These are phyloP conservation scores for Salix purpurea DNA, from an alignment of 345 rosid species.

Conservation along the genomic window DNA sequence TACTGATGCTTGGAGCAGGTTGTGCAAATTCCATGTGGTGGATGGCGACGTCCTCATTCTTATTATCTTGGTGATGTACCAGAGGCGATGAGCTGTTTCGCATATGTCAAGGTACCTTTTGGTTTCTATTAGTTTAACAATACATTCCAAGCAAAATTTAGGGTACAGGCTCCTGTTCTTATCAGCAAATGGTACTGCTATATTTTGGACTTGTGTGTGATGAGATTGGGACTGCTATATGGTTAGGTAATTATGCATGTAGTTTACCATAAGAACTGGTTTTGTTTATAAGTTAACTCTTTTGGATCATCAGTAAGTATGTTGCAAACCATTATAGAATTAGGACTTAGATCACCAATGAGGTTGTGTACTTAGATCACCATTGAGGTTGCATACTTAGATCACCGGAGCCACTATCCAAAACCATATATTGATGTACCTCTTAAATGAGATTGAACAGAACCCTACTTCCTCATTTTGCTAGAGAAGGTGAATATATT, in stretches of 20 bases:
- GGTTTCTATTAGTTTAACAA: too few species aligned
- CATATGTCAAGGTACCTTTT: constrained; percentile 73
- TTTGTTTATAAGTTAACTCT: neutral
- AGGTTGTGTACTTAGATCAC: too few species aligned
- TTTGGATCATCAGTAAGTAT: too few species aligned
- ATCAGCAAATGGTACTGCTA: neutral
- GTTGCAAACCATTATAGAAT: too few species aligned
- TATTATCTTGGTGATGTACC: constrained; percentile 74
- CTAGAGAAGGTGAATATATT: too few species aligned
- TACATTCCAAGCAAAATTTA: neutral
- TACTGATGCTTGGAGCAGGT: constrained; percentile 50
- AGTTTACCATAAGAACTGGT: neutral
- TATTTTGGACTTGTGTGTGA: neutral
- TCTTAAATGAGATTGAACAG: too few species aligned
- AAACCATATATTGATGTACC: too few species aligned
- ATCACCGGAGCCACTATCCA: too few species aligned
- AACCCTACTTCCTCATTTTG: too few species aligned
- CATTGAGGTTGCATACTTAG: too few species aligned
- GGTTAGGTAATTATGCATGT: neutral
- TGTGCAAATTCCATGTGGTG: constrained; percentile 91
- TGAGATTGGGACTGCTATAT: neutral
- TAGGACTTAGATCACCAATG: too few species aligned
- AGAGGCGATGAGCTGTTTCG: constrained; percentile 69
- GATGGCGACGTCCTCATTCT: constrained; percentile 98
- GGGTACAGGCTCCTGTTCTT: neutral